A percentile compares a stretch with the other conserved stretches of the same genome.
phyloP scores from a whole-genome alignment of 352 stramenopile species.

The Pythium folliculosum region DNA sequence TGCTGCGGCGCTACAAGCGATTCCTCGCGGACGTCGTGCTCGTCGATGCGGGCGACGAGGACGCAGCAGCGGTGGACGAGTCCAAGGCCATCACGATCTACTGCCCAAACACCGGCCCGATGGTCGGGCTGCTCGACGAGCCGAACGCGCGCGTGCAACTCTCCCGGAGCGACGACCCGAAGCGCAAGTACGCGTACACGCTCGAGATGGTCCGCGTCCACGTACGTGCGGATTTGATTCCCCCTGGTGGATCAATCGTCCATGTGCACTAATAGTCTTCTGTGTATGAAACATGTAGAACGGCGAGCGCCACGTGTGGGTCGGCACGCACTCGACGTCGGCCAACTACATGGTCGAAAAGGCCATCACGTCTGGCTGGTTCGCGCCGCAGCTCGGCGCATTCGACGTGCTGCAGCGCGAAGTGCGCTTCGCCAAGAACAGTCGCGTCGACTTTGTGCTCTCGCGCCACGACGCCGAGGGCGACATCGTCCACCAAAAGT shows the following conservation, averaged over 20 bases:
- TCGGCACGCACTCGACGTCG: slow-evolving; percentile 75
- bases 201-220: slow-evolving; percentile 85
- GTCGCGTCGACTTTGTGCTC: slow-evolving; percentile 85
- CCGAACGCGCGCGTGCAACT: slow-evolving; percentile 69
- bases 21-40: slow-evolving; percentile 84
- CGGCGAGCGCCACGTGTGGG: slow-evolving; percentile 63
- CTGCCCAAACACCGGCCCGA: slow-evolving; percentile 82
- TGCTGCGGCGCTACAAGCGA: slow-evolving; percentile 80
- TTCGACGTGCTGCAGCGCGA: slow-evolving; percentile 65
- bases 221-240: slow-evolving; percentile 37
- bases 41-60: slow-evolving; percentile 20
- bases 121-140: slow-evolving; percentile 75
- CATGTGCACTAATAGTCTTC: neutral
- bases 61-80: slow-evolving; percentile 17
- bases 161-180: slow-evolving; percentile 71
- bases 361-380: slow-evolving; percentile 59
- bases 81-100: slow-evolving; percentile 68
- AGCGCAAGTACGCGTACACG: slow-evolving; percentile 85
- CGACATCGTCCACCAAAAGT: slow-evolving; percentile 53
- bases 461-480: slow-evolving; percentile 35
- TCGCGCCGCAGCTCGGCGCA: slow-evolving; percentile 51
- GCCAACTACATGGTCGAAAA: slow-evolving; percentile 83
- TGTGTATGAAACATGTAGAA: slow-evolving; percentile 43
- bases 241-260: too few species aligned
- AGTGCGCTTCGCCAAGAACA: slow-evolving; percentile 81